These are phyloP conservation scores for Ganoderma resinaceum DNA, from an alignment of 1,284 basidiomycete genomes.

Conservation along the genomic window DNA sequence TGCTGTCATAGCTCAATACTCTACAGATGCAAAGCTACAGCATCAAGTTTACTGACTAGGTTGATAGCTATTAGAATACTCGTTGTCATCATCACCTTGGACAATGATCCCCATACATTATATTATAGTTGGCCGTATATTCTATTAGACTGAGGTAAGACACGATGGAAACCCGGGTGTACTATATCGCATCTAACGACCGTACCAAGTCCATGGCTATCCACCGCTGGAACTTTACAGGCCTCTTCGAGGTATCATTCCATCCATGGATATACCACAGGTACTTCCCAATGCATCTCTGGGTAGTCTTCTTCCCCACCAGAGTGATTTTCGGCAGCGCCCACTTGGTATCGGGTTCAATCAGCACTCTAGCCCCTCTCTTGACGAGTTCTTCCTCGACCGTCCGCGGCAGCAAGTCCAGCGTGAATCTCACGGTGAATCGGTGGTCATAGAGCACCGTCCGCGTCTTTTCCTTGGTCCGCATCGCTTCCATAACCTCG, in stretches of 20 bases:
- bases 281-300: slow-evolving; percentile 22
- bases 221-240: slow-evolving; percentile 44
- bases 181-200: slow-evolving; percentile 48
- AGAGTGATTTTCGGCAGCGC: slow-evolving; percentile 54
- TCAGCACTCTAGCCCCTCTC: slow-evolving; percentile 35
- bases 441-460: slow-evolving; percentile 62
- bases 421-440: slow-evolving; percentile 56
- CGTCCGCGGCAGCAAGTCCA: slow-evolving; percentile 47
- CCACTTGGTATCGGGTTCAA: slow-evolving; percentile 51
- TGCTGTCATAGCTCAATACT: slow-evolving; percentile 14
- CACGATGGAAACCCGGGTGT: background rate
- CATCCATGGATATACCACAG: slow-evolving; percentile 16
- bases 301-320: slow-evolving; percentile 11
- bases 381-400: slow-evolving; percentile 15
- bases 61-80: background rate
- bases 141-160: background rate
- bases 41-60: slow-evolving; percentile 77
- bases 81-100: too few species aligned
- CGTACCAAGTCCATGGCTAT: slow-evolving; percentile 56
- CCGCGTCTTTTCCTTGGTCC: background rate
- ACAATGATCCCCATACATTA: background rate
- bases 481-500: slow-evolving; percentile 8
- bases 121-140: background rate
- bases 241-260: slow-evolving; percentile 4
- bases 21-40: slow-evolving; percentile 80